Evolutionary conservation across 78 protist species (phyloP), one percentile per base, ranked within the genome.

Genomic region (Dictyostelium brefeldianum): DNA sequence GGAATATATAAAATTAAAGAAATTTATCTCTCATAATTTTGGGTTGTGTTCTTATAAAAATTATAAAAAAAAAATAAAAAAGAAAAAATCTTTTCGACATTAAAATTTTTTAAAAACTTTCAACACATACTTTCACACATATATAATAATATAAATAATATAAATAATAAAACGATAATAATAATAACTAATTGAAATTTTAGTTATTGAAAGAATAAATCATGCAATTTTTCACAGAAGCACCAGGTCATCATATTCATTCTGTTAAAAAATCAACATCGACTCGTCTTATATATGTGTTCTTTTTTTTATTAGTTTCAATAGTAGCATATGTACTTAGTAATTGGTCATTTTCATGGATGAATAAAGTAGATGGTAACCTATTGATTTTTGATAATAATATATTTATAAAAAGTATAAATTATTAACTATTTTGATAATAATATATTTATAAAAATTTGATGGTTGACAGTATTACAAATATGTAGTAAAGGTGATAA

Each of bases 221-320:
- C 62, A 41, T 27, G 46, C 50, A 70, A 70, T 70, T 51, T 74
- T 74, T 74, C 47, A 51, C 82, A 1, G 27, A 41, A 51, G 50
- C 69, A 22, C 50, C 80, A 22, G 43, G 41, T 22, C n/a, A 78
- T 18, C 36, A 78, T 54, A 73, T 47, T 18, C 31, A 73, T 43
- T 47, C 51, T 5, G n/a, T 87, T 48, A 87, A 73, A 77, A 87
- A 87, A 74, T 87, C 93, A 36, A 87, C 93, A 64, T 53, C 56
- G 18, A 87, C 93, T 36, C 77, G 93, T 77, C 25, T 77, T 48
- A 12, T 87, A 7, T 87, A 87, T 65, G 69, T 87, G 12, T 5
- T 87, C 12, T 78, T 78, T 50, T 87, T 87, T 25, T 78, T 87
- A 31, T 36, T 87, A 31, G 78, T 87, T 27, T 74, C 93, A 48